phyloP scores from a whole-genome alignment of 345 rosid genomes.

The Gossypium australe region DNA sequence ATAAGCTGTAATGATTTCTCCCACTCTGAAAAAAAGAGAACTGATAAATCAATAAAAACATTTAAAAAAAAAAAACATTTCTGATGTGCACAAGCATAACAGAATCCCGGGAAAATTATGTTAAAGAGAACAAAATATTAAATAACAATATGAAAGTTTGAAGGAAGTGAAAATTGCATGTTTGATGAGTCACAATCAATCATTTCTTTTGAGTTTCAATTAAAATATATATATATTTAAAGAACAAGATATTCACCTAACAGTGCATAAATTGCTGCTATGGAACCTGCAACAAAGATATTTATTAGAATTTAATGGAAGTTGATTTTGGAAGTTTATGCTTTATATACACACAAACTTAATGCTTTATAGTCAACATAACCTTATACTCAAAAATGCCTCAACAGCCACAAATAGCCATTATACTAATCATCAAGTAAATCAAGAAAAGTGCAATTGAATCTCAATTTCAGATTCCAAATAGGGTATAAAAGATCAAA shows the following conservation, averaged over 20 bases:
- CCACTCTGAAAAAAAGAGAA: constrained; percentile 55
- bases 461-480: not conserved
- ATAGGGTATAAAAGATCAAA: not conserved
- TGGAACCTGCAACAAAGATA: constrained; percentile 41
- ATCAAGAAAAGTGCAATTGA: not conserved
- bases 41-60: not conserved
- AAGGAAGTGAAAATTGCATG: not conserved
- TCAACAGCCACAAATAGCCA: not conserved
- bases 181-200: not conserved
- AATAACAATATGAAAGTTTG: not conserved
- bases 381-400: not conserved
- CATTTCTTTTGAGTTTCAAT: not conserved
- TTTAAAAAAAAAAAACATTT: not conserved
- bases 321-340: no score
- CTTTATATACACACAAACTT: not conserved
- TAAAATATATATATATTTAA: not conserved
- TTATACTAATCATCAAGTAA: not conserved
- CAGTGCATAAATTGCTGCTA: constrained; percentile 54
- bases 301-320: not conserved
- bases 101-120: not conserved
- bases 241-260: constrained; percentile 39
- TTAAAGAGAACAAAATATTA: not conserved
- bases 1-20: constrained; percentile 78
- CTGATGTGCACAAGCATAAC: not conserved
- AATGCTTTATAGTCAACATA: not conserved